Base-by-base conservation (phyloP, 2,329 filamentous ascomycete species). In the Monilinia fructicola region DNA sequence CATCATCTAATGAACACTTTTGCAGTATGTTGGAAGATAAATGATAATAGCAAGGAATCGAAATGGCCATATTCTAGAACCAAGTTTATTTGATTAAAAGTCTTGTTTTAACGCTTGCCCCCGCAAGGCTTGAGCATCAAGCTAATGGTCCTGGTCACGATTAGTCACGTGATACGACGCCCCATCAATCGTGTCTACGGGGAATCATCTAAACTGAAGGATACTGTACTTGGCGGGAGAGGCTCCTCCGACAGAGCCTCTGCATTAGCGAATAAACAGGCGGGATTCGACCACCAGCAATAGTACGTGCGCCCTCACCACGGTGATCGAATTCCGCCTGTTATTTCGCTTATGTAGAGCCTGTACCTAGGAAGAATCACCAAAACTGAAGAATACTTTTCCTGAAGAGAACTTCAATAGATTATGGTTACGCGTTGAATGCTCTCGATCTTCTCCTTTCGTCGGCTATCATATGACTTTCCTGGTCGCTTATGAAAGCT, bases 11-110 rank as follows among this genome's bases (percentile, higher is more conserved):
- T 50, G 46, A 23, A 21, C n/a, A 50, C 11, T 3, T 10, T 50
- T 50, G n/a, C 40, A 56, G 35, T 56, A 28, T 54, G 18, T 40
- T 54, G 18, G 18, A 35, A 42, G 54, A 26, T n/a, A 28, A 14
- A 56, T 42, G 4, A 50, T 23, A 50, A 23, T 4, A 50, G 21
- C 46, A 50, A 48, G 42, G 28, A 26, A 31, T 26, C 23, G 28
- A 59, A 31, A 46, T 59, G 40, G n/a, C 40, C 28, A 46, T 18
- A 42, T 46, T 59, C 42, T 40, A 46, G 55, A 59, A 59, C 11
- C 21, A 14, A 46, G 9, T 48, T 46, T 59, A 21, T 42, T 59
- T 23, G 16, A 59, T 46, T 60, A 18, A 60, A 60, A 35, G 28
- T 35, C 28, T 35, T n/a, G 21, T 60, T 16, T 44, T 23, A 16